A percentile compares a stretch with the other conserved stretches of the same genome.
Evolutionary conservation across 495 filamentous ascomycete species (phyloP).

Genomic region (Penicillium roqueforti): DNA sequence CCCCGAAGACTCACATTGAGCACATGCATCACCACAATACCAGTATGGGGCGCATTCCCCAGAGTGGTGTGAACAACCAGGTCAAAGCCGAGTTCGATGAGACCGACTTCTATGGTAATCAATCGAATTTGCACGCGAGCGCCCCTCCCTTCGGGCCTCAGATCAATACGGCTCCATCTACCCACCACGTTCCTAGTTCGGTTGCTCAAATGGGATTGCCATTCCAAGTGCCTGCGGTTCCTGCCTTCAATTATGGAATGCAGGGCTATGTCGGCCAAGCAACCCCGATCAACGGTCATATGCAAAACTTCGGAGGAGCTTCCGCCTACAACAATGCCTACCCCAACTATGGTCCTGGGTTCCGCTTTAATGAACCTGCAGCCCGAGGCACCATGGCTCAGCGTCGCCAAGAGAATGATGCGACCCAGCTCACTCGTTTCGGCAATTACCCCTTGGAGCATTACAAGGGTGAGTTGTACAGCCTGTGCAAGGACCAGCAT

Average conservation of each 20-base stretch:
- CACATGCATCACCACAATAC: conserved; percentile 81
- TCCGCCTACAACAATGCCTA: conserved; percentile 23
- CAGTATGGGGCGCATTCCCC: conserved; percentile 72
- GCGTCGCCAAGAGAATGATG: conserved; percentile 36
- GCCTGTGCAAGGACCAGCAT: conserved; percentile 93
- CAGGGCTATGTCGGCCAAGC: conserved; percentile 32
- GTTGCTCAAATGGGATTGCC: conserved; percentile 18
- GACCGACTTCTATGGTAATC: conserved; percentile 34
- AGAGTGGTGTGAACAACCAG: conserved; percentile 54
- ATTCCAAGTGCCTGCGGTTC: conserved; percentile 21
- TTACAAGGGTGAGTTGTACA: conserved; percentile 75
- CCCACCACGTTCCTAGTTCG: conserved; percentile 14
- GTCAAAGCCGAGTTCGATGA: conserved; percentile 56
- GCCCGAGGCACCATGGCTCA: conserved; percentile 21
- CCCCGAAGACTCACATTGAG: conserved; percentile 62
- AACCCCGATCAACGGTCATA: conserved; percentile 25
- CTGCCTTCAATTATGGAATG: conserved; percentile 33
- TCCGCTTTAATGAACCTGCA: conserved; percentile 31
- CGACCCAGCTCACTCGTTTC: conserved; percentile 56
- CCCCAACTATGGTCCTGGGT: conserved; percentile 27
- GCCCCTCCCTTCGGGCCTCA: conserved; percentile 65
- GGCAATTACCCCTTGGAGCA: conserved; percentile 73
- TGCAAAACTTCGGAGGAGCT: conserved; percentile 19
- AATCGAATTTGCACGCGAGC: conserved; percentile 71
- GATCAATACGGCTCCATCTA: conserved; percentile 23